These are phyloP conservation scores for Scedosporium aurantiacum DNA, from an alignment of 2,329 filamentous ascomycete genomes.

Conservation along the genomic window DNA sequence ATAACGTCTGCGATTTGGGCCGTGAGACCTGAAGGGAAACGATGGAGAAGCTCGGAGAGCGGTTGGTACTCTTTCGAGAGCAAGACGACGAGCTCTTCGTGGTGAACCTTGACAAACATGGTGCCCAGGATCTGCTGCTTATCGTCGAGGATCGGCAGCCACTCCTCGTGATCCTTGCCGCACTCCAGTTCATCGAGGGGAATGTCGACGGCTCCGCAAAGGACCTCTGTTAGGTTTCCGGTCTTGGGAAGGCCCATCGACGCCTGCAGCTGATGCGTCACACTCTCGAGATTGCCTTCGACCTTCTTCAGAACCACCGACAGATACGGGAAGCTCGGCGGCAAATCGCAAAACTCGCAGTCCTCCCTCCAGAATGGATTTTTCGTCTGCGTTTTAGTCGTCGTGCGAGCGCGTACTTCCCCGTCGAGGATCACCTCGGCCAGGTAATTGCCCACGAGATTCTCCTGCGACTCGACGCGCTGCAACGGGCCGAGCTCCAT, in stretches of 20 bases:
- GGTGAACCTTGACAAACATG: constrained; percentile 69
- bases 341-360: constrained; percentile 65
- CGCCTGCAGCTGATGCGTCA: constrained; percentile 31
- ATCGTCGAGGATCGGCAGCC: constrained; percentile 73
- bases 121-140: constrained; percentile 68
- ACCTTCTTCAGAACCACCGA: constrained; percentile 62
- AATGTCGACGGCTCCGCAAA: constrained; percentile 69
- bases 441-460: constrained; percentile 56
- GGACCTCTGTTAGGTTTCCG: constrained; percentile 35
- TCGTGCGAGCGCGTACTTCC: constrained; percentile 66
- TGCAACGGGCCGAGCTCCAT: constrained; percentile 12
- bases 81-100: constrained; percentile 84
- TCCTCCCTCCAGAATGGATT: constrained; percentile 78
- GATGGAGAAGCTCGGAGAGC: constrained; percentile 72
- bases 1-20: constrained; percentile 72
- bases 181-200: constrained; percentile 67
- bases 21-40: constrained; percentile 74
- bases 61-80: constrained; percentile 76
- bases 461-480: constrained; percentile 12
- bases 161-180: constrained; percentile 72
- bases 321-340: constrained; percentile 55
- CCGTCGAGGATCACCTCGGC: constrained; percentile 72
- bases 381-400: constrained; percentile 57
- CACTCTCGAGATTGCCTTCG: constrained; percentile 36
- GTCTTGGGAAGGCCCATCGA: constrained; percentile 31